These are phyloP conservation scores for Vaccinium darrowii DNA, from an alignment of 148 eudicot species.

Conservation along the genomic window DNA sequence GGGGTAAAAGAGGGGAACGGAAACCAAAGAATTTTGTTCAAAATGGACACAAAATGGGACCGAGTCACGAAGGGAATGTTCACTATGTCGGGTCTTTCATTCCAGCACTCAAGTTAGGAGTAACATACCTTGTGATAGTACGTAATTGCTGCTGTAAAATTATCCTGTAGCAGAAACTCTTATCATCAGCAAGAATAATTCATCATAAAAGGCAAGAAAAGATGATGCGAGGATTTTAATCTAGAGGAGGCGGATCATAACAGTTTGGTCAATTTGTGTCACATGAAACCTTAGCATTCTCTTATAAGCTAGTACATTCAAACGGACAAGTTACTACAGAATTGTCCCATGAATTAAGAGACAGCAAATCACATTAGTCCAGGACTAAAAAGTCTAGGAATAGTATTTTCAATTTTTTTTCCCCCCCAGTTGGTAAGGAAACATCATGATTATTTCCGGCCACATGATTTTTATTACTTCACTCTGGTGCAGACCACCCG, in stretches of 20 bases:
- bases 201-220: not conserved
- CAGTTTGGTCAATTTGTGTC: not conserved
- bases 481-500: not conserved
- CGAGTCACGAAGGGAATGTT: not conserved
- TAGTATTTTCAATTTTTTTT: not conserved
- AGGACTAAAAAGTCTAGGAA: not conserved
- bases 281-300: not conserved
- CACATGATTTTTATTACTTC: not conserved
- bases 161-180: constrained; percentile 49
- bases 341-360: not conserved
- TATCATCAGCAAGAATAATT: constrained; percentile 11
- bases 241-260: not conserved
- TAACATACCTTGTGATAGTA: constrained; percentile 85
- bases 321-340: not conserved
- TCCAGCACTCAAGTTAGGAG: not conserved
- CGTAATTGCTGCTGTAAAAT: constrained; percentile 64
- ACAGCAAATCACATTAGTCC: not conserved
- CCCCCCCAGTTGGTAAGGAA: not conserved
- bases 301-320: not conserved
- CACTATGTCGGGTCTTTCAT: not conserved
- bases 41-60: not conserved
- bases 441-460: not conserved
- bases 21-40: not conserved
- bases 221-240: not conserved
- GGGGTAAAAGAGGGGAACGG: not conserved